A percentile compares a stretch with the other conserved stretches of the same genome.
Evolutionary conservation across 495 filamentous ascomycete species (phyloP).

Genomic region (Beverwykella pulmonaria): DNA sequence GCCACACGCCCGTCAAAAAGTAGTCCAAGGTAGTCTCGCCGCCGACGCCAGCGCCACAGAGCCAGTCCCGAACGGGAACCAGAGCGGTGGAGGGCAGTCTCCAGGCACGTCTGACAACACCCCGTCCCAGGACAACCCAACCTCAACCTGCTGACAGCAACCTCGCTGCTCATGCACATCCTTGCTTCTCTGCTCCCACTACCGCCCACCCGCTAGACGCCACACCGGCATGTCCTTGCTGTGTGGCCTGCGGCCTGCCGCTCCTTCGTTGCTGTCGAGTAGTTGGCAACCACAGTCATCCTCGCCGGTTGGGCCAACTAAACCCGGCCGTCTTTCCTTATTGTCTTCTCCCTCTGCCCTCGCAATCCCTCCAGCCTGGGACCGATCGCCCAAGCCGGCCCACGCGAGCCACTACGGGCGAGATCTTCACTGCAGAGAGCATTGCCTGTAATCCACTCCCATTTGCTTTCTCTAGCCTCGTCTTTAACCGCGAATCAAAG

Average conservation of each 20-base stretch:
- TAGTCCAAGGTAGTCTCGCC: not conserved
- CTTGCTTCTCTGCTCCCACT: slow-evolving; percentile 22
- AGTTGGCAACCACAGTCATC: slow-evolving; percentile 23
- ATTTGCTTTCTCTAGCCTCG: slow-evolving; percentile 31
- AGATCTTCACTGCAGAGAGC: slow-evolving; percentile 31
- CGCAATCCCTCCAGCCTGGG: slow-evolving; percentile 17
- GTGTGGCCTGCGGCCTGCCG: slow-evolving; percentile 24
- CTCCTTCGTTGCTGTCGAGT: slow-evolving; percentile 25
- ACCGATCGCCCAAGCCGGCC: slow-evolving; percentile 29
- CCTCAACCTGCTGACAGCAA: slow-evolving; percentile 26
- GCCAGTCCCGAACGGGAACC: slow-evolving; percentile 21
- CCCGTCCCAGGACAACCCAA: not conserved
- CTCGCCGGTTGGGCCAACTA: slow-evolving; percentile 25
- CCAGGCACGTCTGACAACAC: slow-evolving; percentile 30
- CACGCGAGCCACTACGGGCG: slow-evolving; percentile 34
- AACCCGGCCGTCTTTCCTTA: slow-evolving; percentile 24
- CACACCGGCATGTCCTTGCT: slow-evolving; percentile 32
- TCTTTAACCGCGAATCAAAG: slow-evolving; percentile 37
- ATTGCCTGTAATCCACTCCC: slow-evolving; percentile 24
- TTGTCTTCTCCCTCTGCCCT: slow-evolving; percentile 35
- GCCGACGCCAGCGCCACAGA: slow-evolving; percentile 16
- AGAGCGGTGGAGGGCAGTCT: not conserved
- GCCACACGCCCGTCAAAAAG: slow-evolving; percentile 32
- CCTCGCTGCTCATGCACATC: slow-evolving; percentile 31
- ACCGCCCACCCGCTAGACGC: slow-evolving; percentile 25